Evolutionary conservation across 177 flowering plant species (phyloP).

Genomic region (Vitis hybrid): DNA sequence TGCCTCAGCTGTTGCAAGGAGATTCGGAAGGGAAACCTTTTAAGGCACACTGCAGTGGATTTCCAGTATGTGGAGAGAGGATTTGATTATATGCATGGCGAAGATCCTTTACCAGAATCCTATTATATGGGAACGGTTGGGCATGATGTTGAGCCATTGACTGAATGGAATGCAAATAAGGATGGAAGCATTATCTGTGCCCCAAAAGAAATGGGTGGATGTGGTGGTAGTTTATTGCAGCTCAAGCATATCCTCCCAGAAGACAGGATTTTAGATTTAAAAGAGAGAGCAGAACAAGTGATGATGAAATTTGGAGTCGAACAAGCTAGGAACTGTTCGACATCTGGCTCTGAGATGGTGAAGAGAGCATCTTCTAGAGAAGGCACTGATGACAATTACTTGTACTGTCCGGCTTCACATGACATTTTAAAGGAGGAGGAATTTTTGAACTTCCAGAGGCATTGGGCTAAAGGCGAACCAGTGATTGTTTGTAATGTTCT

Average conservation of each 20-base stretch:
- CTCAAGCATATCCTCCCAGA: conserved; percentile 59
- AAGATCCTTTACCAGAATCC: conserved; percentile 40
- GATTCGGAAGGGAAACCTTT: conserved; percentile 51
- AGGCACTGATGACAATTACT: conserved; percentile 48
- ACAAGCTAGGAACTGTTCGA: not conserved
- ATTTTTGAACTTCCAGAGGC: conserved; percentile 46
- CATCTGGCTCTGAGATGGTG: conserved; percentile 14
- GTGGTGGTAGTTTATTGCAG: conserved; percentile 57
- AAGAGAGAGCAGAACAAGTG: conserved; percentile 35
- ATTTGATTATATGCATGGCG: conserved; percentile 66
- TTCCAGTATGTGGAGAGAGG: conserved; percentile 48
- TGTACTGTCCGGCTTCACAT: conserved; percentile 55
- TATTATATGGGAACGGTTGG: conserved; percentile 5
- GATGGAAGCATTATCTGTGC: conserved; percentile 64
- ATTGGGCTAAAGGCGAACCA: conserved; percentile 82
- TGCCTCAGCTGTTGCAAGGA: conserved; percentile 80
- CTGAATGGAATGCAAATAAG: conserved; percentile 43
- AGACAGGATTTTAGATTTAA: conserved; percentile 47
- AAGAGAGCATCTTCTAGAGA: conserved; percentile 52
- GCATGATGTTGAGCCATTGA: conserved; percentile 5
- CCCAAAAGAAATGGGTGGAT: conserved; percentile 71
- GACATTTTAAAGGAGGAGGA: conserved; percentile 35
- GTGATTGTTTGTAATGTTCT: conserved; percentile 76
- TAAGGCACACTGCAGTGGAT: conserved; percentile 32
- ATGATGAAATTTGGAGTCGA: conserved; percentile 4